Conservation (phyloP, 2,329 filamentous ascomycete species). For the Aspergillus sp. region DNA sequence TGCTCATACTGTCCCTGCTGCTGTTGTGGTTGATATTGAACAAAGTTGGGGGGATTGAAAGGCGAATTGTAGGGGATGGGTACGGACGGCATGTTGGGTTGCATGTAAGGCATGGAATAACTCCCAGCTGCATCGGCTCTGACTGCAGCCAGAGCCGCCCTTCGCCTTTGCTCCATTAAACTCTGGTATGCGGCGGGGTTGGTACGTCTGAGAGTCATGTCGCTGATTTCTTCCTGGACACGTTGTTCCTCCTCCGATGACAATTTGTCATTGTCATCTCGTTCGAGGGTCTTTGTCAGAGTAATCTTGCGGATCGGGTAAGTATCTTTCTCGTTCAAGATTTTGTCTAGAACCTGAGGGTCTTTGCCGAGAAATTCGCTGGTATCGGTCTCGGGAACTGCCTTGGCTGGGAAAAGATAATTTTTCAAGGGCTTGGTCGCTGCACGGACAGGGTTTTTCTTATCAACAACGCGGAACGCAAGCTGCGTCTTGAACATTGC, state of each 20-base stretch:
- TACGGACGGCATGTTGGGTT: neutral
- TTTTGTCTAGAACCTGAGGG: constrained; percentile 58
- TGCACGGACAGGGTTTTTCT: constrained; percentile 71
- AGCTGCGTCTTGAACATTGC: constrained; percentile 81
- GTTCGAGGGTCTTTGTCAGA: constrained; percentile 70
- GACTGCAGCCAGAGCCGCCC: neutral
- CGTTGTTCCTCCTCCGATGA: constrained; percentile 61
- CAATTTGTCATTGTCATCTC: constrained; percentile 64
- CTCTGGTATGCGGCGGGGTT: constrained; percentile 35
- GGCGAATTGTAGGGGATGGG: neutral
- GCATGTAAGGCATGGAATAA: neutral
- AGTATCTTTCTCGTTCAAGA: constrained; percentile 26
- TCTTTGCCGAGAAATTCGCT: constrained; percentile 59
- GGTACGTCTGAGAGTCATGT: constrained; percentile 40
- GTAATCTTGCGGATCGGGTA: constrained; percentile 50
- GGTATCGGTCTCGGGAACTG: constrained; percentile 54
- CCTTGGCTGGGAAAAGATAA: constrained; percentile 60
- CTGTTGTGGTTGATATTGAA: neutral
- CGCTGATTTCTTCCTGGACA: constrained; percentile 47
- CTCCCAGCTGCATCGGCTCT: neutral
- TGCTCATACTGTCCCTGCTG: neutral
- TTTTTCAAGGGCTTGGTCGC: constrained; percentile 56
- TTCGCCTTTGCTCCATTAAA: constrained; percentile 21
- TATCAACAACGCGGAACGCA: constrained; percentile 76
- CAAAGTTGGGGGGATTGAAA: neutral